Percentiles rank a stretch among this genome's conserved stretches.
Evolutionary conservation across 306 rosid species (phyloP).

Genomic region (Rosa lucieae): DNA sequence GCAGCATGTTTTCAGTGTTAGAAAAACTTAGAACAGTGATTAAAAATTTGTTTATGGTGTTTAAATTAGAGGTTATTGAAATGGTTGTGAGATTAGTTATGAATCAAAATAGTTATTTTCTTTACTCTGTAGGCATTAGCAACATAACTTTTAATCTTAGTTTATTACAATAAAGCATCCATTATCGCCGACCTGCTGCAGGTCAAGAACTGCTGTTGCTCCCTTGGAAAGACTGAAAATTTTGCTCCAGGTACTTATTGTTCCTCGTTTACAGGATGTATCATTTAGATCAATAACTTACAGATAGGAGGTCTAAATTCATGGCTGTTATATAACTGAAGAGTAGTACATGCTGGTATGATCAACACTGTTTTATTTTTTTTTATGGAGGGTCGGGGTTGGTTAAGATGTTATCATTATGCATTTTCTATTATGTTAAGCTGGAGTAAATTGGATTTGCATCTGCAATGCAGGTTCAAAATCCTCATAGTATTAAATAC

Average conservation of each 20-base stretch:
- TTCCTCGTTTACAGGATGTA: neutral
- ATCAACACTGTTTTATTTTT: neutral
- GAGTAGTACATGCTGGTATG: neutral
- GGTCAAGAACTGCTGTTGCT: conserved; percentile 72
- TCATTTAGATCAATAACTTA: neutral
- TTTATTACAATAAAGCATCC: neutral
- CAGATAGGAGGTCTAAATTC: neutral
- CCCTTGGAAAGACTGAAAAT: conserved; percentile 66
- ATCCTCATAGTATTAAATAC: conserved; percentile 48
- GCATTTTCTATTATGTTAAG: conserved; percentile 5
- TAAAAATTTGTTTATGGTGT: neutral
- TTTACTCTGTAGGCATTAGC: neutral
- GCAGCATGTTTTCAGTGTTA: neutral
- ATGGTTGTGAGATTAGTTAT: conserved; percentile 1
- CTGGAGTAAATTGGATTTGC: conserved; percentile 24
- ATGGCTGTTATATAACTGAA: conserved; percentile 5
- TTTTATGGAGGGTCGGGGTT: neutral
- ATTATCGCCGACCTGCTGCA: conserved; percentile 25
- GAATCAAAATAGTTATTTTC: neutral
- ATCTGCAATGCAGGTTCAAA: conserved; percentile 51
- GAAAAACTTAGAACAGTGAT: neutral
- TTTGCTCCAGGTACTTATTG: conserved; percentile 50
- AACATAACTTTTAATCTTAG: neutral
- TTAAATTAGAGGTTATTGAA: conserved; percentile 13
- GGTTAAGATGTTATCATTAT: neutral